Evolutionary conservation across 257 asterid genomes (phyloP).

Genomic region (Przewalskia tangutica): DNA sequence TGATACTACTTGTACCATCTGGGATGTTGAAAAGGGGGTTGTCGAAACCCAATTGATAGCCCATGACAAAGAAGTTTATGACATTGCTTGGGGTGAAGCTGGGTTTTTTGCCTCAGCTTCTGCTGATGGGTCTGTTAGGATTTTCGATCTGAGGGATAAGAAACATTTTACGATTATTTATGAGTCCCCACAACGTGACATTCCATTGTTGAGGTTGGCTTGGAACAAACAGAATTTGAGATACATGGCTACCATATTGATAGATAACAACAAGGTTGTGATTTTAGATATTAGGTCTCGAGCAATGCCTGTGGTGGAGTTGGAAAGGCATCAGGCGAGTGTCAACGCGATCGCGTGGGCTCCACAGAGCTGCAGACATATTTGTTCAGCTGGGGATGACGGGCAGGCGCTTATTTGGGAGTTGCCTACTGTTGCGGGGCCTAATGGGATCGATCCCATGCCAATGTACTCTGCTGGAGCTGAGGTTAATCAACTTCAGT

Average conservation of each 20-base stretch:
- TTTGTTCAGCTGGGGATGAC: slow-evolving; percentile 89
- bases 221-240: slow-evolving; percentile 98
- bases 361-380: slow-evolving; percentile 77
- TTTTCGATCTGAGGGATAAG: slow-evolving; percentile 83
- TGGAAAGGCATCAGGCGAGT: slow-evolving; percentile 78
- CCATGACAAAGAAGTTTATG: slow-evolving; percentile 88
- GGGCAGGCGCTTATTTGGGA: slow-evolving; percentile 89
- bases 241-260: slow-evolving; percentile 79
- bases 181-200: slow-evolving; percentile 70
- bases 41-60: slow-evolving; percentile 84
- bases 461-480: slow-evolving; percentile 54
- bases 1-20: slow-evolving; percentile 82
- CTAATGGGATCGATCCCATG: slow-evolving; percentile 85
- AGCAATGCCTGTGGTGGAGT: slow-evolving; percentile 73
- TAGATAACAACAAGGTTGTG: slow-evolving; percentile 78
- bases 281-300: slow-evolving; percentile 81
- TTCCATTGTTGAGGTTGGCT: slow-evolving; percentile 74
- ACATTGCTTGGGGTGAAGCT: slow-evolving; percentile 94
- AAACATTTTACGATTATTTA: slow-evolving; percentile 89
- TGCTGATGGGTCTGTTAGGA: slow-evolving; percentile 79
- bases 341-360: slow-evolving; percentile 95
- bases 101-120: slow-evolving; percentile 85
- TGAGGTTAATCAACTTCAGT: slow-evolving; percentile 88
- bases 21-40: slow-evolving; percentile 74
- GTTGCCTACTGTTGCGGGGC: slow-evolving; percentile 82